Evolutionary conservation across 2,329 filamentous ascomycete species (phyloP).

Genomic region (Aspergillus cejpii): DNA sequence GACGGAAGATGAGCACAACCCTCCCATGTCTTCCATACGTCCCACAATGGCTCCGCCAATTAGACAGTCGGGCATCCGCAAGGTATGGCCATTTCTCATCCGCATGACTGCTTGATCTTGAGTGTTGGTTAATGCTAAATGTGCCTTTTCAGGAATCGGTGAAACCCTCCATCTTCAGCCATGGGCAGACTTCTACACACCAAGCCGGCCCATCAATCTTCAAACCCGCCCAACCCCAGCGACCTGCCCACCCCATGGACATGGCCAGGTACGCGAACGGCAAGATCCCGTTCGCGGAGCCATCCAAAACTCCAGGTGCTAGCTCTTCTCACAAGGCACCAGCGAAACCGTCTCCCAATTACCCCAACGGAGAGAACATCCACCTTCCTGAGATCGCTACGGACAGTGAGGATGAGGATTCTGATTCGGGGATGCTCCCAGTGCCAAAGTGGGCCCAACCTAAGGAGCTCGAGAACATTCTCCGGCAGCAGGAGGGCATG

Average conservation of each 20-base stretch:
- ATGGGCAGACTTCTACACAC: constrained; percentile 31
- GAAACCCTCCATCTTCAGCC: constrained; percentile 39
- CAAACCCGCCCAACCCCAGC: constrained; percentile 49
- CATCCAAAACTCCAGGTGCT: constrained; percentile 63
- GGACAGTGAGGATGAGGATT: constrained; percentile 83
- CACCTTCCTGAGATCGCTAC: constrained; percentile 92
- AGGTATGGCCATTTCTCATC: constrained; percentile 45
- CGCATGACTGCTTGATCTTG: constrained; percentile 11
- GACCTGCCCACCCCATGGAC: constrained; percentile 64
- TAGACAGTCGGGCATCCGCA: constrained; percentile 67
- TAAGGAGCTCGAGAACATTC: constrained; percentile 67
- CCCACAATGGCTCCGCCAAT: constrained; percentile 77
- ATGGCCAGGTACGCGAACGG: constrained; percentile 83
- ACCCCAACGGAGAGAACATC: constrained; percentile 83
- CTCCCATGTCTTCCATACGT: constrained; percentile 53
- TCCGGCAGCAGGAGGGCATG: constrained; percentile 70
- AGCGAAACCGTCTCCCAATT: constrained; percentile 68
- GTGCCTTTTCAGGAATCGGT: constrained; percentile 21
- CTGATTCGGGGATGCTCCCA: constrained; percentile 53
- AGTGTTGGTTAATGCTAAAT: neutral
- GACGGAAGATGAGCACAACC: constrained; percentile 64
- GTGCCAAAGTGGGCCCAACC: constrained; percentile 84
- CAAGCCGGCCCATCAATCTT: constrained; percentile 30
- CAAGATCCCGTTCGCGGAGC: constrained; percentile 82
- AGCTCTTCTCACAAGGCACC: constrained; percentile 32